phyloP scores from a whole-genome alignment of 768 basidiomycete genomes.

The Exsudoporus frostii region DNA sequence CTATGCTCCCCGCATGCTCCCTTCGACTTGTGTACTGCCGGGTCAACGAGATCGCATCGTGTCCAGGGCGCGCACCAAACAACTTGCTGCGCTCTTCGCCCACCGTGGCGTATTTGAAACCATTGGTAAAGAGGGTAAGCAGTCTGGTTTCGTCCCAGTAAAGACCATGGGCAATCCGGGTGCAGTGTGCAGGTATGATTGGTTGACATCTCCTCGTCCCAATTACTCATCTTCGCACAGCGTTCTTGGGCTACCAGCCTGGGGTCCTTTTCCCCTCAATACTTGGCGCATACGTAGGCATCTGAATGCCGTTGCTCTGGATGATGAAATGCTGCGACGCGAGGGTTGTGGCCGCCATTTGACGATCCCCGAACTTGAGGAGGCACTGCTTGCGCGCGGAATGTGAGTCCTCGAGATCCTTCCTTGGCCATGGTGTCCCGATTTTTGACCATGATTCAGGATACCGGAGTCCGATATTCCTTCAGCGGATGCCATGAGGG shows the following conservation, averaged over 20 bases:
- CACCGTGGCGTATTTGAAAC: conserved; percentile 38
- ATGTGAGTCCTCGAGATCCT: conserved; percentile 49
- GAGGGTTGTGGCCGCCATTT: conserved; percentile 47
- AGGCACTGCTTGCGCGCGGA: conserved; percentile 74
- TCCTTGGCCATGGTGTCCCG: background rate
- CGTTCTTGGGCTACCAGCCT: conserved; percentile 36
- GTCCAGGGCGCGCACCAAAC: conserved; percentile 45
- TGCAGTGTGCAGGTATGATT: conserved; percentile 58
- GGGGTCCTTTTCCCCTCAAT: conserved; percentile 36
- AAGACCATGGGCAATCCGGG: conserved; percentile 20
- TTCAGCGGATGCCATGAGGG: conserved; percentile 42
- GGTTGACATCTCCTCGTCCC: background rate
- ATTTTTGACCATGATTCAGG: conserved; percentile 32
- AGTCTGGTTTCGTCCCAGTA: conserved; percentile 27
- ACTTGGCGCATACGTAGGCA: conserved; percentile 36
- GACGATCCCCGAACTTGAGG: conserved; percentile 51
- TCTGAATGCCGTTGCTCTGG: conserved; percentile 43
- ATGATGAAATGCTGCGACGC: conserved; percentile 59
- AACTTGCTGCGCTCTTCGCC: conserved; percentile 40
- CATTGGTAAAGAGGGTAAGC: conserved; percentile 32
- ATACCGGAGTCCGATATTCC: conserved; percentile 32
- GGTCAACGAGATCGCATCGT: conserved; percentile 70
- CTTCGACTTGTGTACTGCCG: conserved; percentile 83
- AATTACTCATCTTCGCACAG: conserved; percentile 33
- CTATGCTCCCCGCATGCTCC: conserved; percentile 80